phyloP scores from a whole-genome alignment of 495 filamentous ascomycete genomes.

The Clavariopsis aquatica region DNA sequence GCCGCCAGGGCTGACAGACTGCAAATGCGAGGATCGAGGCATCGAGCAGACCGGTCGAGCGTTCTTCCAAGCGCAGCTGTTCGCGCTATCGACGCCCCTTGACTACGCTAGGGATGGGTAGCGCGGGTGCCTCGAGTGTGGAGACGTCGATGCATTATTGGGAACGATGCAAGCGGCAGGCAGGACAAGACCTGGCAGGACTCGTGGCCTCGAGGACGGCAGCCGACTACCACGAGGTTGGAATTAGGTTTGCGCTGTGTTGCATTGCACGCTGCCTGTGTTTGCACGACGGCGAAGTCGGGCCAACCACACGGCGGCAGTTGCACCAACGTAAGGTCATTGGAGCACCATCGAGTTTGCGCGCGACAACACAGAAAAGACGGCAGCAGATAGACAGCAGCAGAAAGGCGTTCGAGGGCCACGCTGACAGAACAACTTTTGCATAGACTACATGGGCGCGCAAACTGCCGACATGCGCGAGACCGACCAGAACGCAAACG shows the following conservation, averaged over 20 bases:
- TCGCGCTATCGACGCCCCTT: neutral
- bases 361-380: neutral
- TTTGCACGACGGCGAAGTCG: slow-evolving; percentile 4
- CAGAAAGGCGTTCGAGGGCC: neutral
- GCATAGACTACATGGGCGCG: slow-evolving; percentile 36
- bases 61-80: neutral
- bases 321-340: neutral
- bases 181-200: neutral
- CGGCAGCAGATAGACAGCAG: neutral
- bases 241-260: slow-evolving; percentile 16
- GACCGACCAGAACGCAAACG: slow-evolving; percentile 31
- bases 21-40: neutral
- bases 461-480: slow-evolving; percentile 16
- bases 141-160: slow-evolving; percentile 1
- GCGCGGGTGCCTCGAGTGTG: slow-evolving; percentile 16
- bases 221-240: slow-evolving; percentile 6
- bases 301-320: neutral
- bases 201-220: neutral
- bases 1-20: neutral
- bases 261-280: slow-evolving; percentile 1
- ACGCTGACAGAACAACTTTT: slow-evolving; percentile 22
- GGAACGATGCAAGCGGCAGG: neutral
- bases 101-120: slow-evolving; percentile 17
- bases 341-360: neutral
- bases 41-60: neutral